Evolutionary conservation across 257 asterid species (phyloP), one percentile per base, ranked within the genome.

Genomic region (Dorcoceras hygrometricum): DNA sequence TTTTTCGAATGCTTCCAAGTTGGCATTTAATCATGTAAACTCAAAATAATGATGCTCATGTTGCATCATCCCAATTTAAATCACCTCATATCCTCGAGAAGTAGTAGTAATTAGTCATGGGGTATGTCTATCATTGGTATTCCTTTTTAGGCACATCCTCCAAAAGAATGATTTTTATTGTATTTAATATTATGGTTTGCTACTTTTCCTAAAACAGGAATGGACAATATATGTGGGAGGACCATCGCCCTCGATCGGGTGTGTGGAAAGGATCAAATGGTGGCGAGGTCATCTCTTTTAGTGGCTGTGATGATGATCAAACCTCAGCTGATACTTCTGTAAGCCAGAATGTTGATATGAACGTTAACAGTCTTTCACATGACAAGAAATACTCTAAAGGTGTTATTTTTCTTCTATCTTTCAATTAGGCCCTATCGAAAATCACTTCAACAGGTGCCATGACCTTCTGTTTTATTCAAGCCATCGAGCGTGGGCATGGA

Each of bases 381-480:
- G 26, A 27, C 23, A 43, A 32, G 57, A 31, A 70, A 63, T 46
- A 43, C n/a, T 27, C 22, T 55, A 59, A 28, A 68, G 61, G 62
- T 57, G 29, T 72, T 74, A 32, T 55, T 12, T 59, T 63, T 72
- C 63, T 72, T 67, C 3, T 12, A 69, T 72, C 64, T 72, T 67
- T 3, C 20, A 66, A 57, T 62, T 70, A 93, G 97, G 95, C 97
- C 79, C 87, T 93, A 71, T 93, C 97, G 24, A 93, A 81, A 79
- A 77, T 90, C 83, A 88, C 97, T 36, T 88, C 96, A 48, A 93
- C 99, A 8, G 99, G 99, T 71, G 96, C 99, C 63, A 93, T 93
- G 97, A 93, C 97, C 20, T 93, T 80, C 84, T 89, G 92, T 75
- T 90, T 93, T 68, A 93, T 93, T 79, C 97, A 93, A 90, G 99